Conservation (phyloP, 2,329 filamentous ascomycete species). For the Macrophomina pseudophaseolina region DNA sequence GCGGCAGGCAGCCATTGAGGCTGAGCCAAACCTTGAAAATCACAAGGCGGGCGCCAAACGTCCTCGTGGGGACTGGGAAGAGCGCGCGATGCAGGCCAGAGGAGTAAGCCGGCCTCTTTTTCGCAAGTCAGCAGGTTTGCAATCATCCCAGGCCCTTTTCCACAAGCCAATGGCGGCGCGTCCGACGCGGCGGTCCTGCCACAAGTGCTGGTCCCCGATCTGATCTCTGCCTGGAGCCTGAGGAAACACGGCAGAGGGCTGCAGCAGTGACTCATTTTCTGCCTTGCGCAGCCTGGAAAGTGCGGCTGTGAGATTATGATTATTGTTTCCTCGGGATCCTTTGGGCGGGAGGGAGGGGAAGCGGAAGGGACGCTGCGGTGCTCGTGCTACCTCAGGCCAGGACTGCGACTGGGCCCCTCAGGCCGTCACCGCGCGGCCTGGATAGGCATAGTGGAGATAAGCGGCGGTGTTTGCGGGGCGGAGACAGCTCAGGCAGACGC, state of each 20-base stretch:
- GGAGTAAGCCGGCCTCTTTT: slow-evolving; percentile 1
- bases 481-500: slow-evolving; percentile 7
- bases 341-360: not conserved
- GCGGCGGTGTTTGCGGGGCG: slow-evolving; percentile 14
- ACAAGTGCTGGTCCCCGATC: not conserved
- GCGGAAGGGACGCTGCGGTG: slow-evolving; percentile 3
- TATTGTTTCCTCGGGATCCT: not conserved
- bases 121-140: slow-evolving; percentile 12
- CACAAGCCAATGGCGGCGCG: not conserved
- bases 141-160: not conserved
- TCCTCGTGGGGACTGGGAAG: not conserved
- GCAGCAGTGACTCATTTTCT: slow-evolving; percentile 15
- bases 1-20: not conserved
- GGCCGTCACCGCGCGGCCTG: not conserved
- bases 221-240: slow-evolving; percentile 17
- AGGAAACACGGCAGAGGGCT: not conserved
- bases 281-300: slow-evolving; percentile 1
- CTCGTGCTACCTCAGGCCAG: slow-evolving; percentile 11
- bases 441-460: not conserved
- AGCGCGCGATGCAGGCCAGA: not conserved
- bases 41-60: slow-evolving; percentile 7
- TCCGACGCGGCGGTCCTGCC: not conserved
- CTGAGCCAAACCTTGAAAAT: slow-evolving; percentile 10
- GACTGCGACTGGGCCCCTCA: not conserved
- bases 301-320: not conserved